Evolutionary conservation across 164 flowering plant genomes (phyloP), one percentile per base, ranked within the genome.

Genomic region (Nymphaea thermarum): DNA sequence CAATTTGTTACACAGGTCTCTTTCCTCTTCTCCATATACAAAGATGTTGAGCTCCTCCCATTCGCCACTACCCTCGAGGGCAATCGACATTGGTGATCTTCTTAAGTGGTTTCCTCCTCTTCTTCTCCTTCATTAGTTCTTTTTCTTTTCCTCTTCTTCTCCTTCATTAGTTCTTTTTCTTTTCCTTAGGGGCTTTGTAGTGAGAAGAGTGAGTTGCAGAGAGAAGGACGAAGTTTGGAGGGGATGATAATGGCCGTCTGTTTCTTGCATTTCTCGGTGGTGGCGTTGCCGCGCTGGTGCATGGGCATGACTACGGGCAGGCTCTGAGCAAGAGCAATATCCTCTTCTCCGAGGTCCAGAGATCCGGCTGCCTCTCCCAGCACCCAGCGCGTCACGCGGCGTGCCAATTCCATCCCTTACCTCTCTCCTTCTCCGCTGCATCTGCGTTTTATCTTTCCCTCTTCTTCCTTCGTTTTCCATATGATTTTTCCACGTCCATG

Each of bases 301-400:
- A 73, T n/a, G 89, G 83, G 55, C 97, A 93, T 79, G 89, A 91
- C 72, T 91, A 91, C 65, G 86, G 83, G 18, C 79, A 83, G 63
- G 99, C 99, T 66, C 71, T 95, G 63, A 85, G 76, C 51, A 92
- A 95, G 78, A 81, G 94, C 86, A 25, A 25, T 25, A 71, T 95
- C 76, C 85, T 95, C 60, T 95, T 85, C 79, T 95, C 77, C 70
- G 99, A 95, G 75, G 98, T 93, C 69, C 99, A 95, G 79, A 84
- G 99, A 78, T 95, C 99, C 66, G 99, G 99, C 11, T 75, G 73
- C 69, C 89, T 95, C 11, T 25, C 99, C 98, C 2, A 16, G 64
- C 8, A 76, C 67, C 72, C 99, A 95, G 73, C 80, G 99, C 68
- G 93, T 92, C 62, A 79, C 76, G 0, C 92, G 98, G 99, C 84